Percentiles rank a stretch among this genome's conserved stretches.
phyloP scores from a whole-genome alignment of 148 eudicot genomes.

The Limonium bicolor region DNA sequence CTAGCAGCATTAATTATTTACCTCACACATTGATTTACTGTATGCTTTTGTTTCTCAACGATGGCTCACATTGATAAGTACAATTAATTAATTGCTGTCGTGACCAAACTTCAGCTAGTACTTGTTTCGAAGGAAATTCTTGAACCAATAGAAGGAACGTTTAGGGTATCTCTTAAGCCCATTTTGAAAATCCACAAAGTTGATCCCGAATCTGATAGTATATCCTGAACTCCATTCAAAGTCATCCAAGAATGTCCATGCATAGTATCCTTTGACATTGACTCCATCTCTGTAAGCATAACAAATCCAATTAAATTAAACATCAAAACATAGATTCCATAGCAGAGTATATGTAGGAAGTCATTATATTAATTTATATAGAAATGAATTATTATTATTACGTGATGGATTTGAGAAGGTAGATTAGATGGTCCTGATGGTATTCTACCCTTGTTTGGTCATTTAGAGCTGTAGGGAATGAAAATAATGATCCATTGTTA shows the following conservation, averaged over 20 bases:
- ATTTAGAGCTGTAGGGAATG: background rate
- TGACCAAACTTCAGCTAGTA: too few relatives aligned
- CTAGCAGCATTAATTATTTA: too few relatives aligned
- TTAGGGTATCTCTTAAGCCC: conserved; percentile 1
- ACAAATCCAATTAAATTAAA: background rate
- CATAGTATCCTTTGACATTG: conserved; percentile 5
- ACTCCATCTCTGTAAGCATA: background rate
- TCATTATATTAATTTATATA: background rate
- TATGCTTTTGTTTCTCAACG: too few relatives aligned
- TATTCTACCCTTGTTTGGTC: background rate
- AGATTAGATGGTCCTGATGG: conserved; percentile 1
- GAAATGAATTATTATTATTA: background rate
- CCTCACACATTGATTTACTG: too few relatives aligned
- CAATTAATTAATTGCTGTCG: too few relatives aligned
- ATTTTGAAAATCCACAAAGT: background rate
- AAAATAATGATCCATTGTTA: background rate
- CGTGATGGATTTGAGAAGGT: conserved; percentile 4
- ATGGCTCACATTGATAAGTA: too few relatives aligned
- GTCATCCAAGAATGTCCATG: conserved; percentile 6
- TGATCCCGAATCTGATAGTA: conserved; percentile 3
- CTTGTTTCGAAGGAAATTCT: conserved; percentile 1
- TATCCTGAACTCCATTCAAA: conserved; percentile 7
- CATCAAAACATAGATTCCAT: too few relatives aligned
- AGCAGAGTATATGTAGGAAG: background rate
- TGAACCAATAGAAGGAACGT: conserved; percentile 3